These are phyloP conservation scores for Discostella stelligeroides DNA, from an alignment of 108 stramenopile species.

Conservation along the genomic window DNA sequence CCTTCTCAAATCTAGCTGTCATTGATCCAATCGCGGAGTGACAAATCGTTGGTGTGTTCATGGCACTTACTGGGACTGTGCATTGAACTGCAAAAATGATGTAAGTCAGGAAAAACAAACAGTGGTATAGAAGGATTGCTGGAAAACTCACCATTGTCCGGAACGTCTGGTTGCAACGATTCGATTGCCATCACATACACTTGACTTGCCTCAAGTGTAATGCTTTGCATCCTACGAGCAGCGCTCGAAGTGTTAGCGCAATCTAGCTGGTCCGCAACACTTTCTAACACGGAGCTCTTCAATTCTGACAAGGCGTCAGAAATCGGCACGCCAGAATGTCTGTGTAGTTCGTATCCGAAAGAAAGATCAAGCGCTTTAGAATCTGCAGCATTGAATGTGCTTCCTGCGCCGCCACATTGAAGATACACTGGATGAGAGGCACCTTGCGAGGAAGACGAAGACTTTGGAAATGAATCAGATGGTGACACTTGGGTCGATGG, in stretches of 20 bases:
- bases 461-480: background rate
- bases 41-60: no score
- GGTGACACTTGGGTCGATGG: background rate
- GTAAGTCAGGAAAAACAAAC: background rate
- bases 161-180: slow-evolving; percentile 13
- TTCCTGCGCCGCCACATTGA: background rate
- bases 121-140: background rate
- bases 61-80: no score
- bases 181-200: slow-evolving; percentile 26
- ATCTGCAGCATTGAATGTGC: slow-evolving; percentile 14
- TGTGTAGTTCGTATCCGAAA: slow-evolving; percentile 43
- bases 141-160: slow-evolving; percentile 10
- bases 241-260: slow-evolving; percentile 21
- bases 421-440: background rate
- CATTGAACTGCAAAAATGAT: slow-evolving; percentile 23
- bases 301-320: slow-evolving; percentile 21
- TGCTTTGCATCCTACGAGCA: slow-evolving; percentile 7
- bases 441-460: background rate
- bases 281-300: slow-evolving; percentile 30
- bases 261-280: slow-evolving; percentile 15
- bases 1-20: no score
- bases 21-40: no score
- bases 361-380: slow-evolving; percentile 21
- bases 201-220: background rate
- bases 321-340: slow-evolving; percentile 13